Base-by-base conservation (phyloP, 2,329 filamentous ascomycete genomes). In the Periconia sp. region DNA sequence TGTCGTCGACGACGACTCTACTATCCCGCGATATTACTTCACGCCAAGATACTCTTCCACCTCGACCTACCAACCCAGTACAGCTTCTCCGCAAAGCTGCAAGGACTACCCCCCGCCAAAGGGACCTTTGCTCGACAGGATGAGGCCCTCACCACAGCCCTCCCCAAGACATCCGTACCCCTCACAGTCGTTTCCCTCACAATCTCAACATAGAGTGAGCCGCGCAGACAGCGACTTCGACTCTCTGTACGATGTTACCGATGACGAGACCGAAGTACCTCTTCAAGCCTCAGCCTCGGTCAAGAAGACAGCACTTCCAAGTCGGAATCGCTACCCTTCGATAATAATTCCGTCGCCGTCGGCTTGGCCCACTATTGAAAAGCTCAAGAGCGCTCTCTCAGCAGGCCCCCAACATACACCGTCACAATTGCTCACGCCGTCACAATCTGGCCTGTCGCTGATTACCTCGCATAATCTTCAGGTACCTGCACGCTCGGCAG, bases 211-310 rank as follows among this genome's bases (percentile, higher is more conserved):
- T 66, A 86, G 86, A 54, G 82, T 83, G 59, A 77, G 80, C 68
- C 86, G 85, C 54, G 83, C 84, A 57, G 79, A 79, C 50, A 88
- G 82, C 55, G 86, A 89, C 52, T 92, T 92, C 59, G 89, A 95
- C 69, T 89, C 95, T 59, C 75, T 96, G 35, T 96, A 96, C 69
- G 88, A 94, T 69, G 80, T 89, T 29, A 91, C 89, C 12, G 90
- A 95, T 54, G 66, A 90, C 40, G 90, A 95, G 57, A 78, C 82
- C 7, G 71, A 72, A 61, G 66, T 84, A 58, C 59, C 75, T 61
- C 62, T 79, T 65, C 63, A 78, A 71, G 65, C 78, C 63, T 70
- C 81, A 65, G 61, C 78, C 70, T 78, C 75, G 16, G 73, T 77
- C 48, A 78, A 76, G 68, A 69, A 73, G 41, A 21, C 61, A 26